These are phyloP conservation scores for Ambrosia hybrid DNA, from an alignment of 140 eudicot genomes.

Conservation along the genomic window DNA sequence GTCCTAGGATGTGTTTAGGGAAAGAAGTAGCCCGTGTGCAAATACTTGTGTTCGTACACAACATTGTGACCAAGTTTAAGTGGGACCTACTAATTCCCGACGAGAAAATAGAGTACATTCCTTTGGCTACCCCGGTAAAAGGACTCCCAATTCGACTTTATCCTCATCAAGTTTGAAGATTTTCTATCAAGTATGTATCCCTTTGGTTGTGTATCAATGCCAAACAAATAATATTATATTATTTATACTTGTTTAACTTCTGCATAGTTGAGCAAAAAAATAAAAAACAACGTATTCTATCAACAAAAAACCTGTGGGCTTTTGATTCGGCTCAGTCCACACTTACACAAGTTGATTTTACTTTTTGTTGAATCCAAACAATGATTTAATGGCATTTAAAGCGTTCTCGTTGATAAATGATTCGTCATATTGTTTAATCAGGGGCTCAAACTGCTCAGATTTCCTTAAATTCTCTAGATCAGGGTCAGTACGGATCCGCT, in stretches of 20 bases:
- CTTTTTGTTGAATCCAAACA: conserved; percentile 84
- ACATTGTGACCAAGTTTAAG: conserved; percentile 42
- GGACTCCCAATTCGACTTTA: neutral
- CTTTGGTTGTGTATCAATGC: conserved; percentile 8
- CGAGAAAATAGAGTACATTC: neutral
- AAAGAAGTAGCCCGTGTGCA: conserved; percentile 64
- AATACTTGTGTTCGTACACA: conserved; percentile 61
- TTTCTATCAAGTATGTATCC: neutral
- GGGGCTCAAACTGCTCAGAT: conserved; percentile 63
- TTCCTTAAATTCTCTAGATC: conserved; percentile 76
- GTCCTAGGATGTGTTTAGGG: conserved; percentile 72
- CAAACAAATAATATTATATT: neutral
- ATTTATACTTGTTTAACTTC: conserved; percentile 10
- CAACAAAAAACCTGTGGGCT: conserved; percentile 29
- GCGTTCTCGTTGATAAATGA: conserved; percentile 96
- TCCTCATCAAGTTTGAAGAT: neutral
- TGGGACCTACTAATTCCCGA: conserved; percentile 51
- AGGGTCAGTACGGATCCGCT: conserved; percentile 93
- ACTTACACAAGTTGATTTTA: conserved; percentile 33
- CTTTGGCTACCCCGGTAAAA: neutral
- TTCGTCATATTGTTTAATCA: conserved; percentile 71
- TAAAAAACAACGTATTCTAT: conserved; percentile 30
- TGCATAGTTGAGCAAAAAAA: conserved; percentile 14
- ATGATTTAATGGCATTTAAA: conserved; percentile 85
- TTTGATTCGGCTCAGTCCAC: conserved; percentile 16